phyloP scores from a whole-genome alignment of 345 rosid genomes.

The Melaleuca quinquenervia region DNA sequence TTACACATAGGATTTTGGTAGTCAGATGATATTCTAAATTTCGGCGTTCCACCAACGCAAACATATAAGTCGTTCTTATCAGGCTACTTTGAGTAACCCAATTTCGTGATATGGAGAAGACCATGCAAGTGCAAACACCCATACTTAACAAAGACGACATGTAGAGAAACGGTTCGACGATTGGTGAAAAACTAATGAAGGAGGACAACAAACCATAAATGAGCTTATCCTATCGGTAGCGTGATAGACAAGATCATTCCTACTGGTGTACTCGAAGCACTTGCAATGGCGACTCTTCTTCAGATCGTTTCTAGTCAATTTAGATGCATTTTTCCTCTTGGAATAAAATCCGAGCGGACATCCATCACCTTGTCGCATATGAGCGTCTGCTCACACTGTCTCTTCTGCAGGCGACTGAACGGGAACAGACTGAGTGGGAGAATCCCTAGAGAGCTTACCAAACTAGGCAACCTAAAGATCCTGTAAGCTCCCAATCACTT shows the following conservation, averaged over 20 bases:
- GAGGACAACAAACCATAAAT: background rate
- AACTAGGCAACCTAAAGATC: slow-evolving; percentile 48
- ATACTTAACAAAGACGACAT: background rate
- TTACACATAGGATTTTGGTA: background rate
- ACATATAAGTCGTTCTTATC: background rate
- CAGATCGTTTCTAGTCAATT: background rate
- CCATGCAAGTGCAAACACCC: background rate
- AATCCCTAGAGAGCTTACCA: slow-evolving; percentile 56
- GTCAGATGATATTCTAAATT: background rate
- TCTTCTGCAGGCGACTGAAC: slow-evolving; percentile 44
- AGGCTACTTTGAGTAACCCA: background rate
- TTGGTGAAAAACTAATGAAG: background rate
- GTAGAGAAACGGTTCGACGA: background rate
- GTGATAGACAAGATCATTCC: background rate
- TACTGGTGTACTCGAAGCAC: background rate
- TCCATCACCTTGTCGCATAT: background rate
- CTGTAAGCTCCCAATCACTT: slow-evolving; percentile 20
- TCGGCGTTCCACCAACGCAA: background rate
- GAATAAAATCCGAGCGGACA: background rate
- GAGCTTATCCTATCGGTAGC: background rate
- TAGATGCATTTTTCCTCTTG: background rate
- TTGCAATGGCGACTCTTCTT: background rate
- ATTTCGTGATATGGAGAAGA: background rate
- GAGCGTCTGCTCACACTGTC: background rate
- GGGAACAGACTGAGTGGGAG: slow-evolving; percentile 51